These are phyloP conservation scores for Endogone sp. DNA, from an alignment of 192 early-diverging fungal genomes.

Conservation along the genomic window DNA sequence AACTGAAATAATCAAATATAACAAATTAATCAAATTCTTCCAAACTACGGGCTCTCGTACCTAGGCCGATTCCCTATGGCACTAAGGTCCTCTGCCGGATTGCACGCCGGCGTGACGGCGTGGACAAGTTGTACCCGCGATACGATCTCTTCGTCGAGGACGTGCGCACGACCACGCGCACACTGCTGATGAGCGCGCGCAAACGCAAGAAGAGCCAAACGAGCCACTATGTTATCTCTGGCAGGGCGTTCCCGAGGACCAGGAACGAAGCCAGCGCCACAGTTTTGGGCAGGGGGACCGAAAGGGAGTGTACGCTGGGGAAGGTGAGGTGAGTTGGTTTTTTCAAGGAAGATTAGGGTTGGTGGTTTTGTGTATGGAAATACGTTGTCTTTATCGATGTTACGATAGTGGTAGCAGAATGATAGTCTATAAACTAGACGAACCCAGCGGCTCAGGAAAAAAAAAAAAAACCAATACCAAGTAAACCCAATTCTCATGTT, in stretches of 20 bases:
- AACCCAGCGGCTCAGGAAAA: no score
- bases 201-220: conserved; percentile 65
- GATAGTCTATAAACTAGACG: not conserved
- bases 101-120: conserved; percentile 50
- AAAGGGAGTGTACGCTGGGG: conserved; percentile 20
- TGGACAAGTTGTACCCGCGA: conserved; percentile 63
- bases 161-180: conserved; percentile 25
- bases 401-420: no score
- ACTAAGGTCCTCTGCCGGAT: conserved; percentile 67
- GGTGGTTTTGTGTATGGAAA: no score
- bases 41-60: not conserved
- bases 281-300: conserved; percentile 19
- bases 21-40: not conserved
- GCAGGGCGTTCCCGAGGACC: conserved; percentile 4
- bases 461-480: no score
- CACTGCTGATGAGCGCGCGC: conserved; percentile 62
- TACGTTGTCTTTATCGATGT: no score
- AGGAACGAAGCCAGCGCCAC: not conserved
- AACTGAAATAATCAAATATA: no score
- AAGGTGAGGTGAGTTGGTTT: conserved; percentile 37
- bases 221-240: conserved; percentile 59
- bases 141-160: conserved; percentile 73
- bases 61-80: conserved; percentile 69
- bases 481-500: no score
- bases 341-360: no score